A percentile compares a stretch with the other conserved stretches of the same genome.
phyloP scores from a whole-genome alignment of 192 early-diverging fungal genomes.

The Chytriomyces sp. region DNA sequence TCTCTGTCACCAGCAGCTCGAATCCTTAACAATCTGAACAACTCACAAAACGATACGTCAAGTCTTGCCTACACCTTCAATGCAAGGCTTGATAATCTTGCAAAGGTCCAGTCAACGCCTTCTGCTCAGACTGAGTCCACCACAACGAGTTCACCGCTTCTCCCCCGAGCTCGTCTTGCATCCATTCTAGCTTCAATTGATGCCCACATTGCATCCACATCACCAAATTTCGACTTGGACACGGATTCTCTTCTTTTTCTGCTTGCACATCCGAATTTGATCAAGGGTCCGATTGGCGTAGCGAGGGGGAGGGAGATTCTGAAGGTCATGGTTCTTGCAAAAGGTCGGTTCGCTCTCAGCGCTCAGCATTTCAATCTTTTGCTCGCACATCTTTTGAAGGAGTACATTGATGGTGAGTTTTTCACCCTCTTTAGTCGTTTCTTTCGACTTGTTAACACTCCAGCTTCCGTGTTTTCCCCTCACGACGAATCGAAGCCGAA shows the following conservation, averaged over 20 bases:
- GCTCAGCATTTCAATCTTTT: constrained; percentile 24
- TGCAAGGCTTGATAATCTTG: no score
- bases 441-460: neutral
- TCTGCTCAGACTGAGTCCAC: no score
- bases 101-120: no score
- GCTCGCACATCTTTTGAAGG: constrained; percentile 1
- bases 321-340: neutral
- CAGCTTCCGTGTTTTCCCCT: neutral
- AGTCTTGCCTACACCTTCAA: no score
- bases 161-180: no score
- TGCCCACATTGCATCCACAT: neutral
- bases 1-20: no score
- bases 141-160: no score
- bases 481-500: neutral
- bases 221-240: neutral
- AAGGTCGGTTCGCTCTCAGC: neutral
- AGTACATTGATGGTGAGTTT: constrained; percentile 18
- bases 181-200: neutral
- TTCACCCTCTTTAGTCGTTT: neutral
- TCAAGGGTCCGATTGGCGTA: neutral
- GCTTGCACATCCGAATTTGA: constrained; percentile 20
- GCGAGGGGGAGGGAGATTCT: neutral
- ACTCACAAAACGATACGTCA: no score
- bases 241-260: neutral
- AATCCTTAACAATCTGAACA: no score